phyloP scores from a whole-genome alignment of 202 grass and related monocot species.

The Zoysia matrella region DNA sequence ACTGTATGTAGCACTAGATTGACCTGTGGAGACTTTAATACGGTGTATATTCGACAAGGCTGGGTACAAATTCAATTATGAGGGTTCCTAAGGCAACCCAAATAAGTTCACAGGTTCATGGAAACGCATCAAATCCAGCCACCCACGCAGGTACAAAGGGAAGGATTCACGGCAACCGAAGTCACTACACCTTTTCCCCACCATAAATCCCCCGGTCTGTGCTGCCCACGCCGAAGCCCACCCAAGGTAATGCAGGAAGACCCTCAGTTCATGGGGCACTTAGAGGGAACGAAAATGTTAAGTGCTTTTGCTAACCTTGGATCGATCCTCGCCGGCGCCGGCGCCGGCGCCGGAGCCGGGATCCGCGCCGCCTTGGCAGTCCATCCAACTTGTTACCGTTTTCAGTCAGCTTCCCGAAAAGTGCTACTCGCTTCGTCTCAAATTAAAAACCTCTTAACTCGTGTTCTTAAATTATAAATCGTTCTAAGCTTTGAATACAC shows the following conservation, averaged over 20 bases:
- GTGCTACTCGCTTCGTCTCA: no score
- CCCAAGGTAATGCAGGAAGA: background rate
- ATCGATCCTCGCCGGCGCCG: slow-evolving; percentile 5
- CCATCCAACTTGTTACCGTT: slow-evolving; percentile 6
- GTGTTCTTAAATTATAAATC: no score
- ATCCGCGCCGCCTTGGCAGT: slow-evolving; percentile 1
- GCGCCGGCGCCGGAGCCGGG: background rate
- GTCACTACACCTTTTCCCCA: background rate
- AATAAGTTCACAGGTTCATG: slow-evolving; percentile 11
- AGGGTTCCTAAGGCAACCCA: background rate
- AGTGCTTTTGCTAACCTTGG: slow-evolving; percentile 26
- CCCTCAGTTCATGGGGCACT: slow-evolving; percentile 12
- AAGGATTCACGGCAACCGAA: background rate
- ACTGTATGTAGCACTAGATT: no score
- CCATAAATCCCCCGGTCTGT: background rate
- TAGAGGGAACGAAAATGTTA: background rate
- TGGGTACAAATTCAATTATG: background rate
- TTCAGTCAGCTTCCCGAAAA: background rate
- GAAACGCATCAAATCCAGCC: background rate
- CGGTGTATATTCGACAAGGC: no score
- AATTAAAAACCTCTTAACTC: no score
- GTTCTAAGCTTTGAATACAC: no score
- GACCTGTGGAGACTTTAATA: no score
- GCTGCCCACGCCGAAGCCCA: background rate
- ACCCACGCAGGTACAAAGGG: background rate